Evolutionary conservation across 148 eudicot species (phyloP).

Genomic region (Selenicereus undatus): DNA sequence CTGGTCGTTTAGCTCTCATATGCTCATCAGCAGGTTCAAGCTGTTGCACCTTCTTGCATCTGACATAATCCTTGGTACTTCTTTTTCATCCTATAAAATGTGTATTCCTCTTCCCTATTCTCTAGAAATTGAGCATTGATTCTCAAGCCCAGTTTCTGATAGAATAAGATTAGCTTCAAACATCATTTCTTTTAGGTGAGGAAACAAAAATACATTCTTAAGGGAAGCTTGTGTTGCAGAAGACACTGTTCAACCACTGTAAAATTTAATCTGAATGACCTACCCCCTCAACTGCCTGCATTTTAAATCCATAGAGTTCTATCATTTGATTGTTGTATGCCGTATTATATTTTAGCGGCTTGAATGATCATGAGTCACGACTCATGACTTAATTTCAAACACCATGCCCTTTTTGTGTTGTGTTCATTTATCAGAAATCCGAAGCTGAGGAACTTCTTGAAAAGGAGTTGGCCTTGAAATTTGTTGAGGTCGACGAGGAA

Average conservation of each 20-base stretch:
- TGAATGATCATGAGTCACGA: not conserved
- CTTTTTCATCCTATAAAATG: not conserved
- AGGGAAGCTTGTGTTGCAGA: not conserved
- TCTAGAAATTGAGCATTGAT: no score
- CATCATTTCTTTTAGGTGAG: not conserved
- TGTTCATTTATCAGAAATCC: conserved; percentile 48
- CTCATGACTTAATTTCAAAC: not conserved
- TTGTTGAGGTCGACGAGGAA: conserved; percentile 96
- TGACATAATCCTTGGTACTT: no score
- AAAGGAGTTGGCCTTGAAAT: conserved; percentile 80
- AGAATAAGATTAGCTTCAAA: not conserved
- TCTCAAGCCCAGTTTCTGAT: not conserved
- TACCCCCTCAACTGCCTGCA: not conserved
- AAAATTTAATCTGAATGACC: no score
- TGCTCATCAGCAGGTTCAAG: not conserved
- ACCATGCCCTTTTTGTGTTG: not conserved
- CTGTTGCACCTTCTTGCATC: no score
- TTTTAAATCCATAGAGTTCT: not conserved
- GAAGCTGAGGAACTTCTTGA: conserved; percentile 76
- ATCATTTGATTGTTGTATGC: not conserved
- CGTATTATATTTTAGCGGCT: not conserved
- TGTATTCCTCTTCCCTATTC: conserved; percentile 3
- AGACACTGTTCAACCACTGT: not conserved
- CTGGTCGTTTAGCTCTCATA: not conserved
- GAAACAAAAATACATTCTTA: not conserved